Evolutionary conservation across 2,329 filamentous ascomycete species (phyloP), one percentile per base, ranked within the genome.

Genomic region (Rutstroemia sp.): DNA sequence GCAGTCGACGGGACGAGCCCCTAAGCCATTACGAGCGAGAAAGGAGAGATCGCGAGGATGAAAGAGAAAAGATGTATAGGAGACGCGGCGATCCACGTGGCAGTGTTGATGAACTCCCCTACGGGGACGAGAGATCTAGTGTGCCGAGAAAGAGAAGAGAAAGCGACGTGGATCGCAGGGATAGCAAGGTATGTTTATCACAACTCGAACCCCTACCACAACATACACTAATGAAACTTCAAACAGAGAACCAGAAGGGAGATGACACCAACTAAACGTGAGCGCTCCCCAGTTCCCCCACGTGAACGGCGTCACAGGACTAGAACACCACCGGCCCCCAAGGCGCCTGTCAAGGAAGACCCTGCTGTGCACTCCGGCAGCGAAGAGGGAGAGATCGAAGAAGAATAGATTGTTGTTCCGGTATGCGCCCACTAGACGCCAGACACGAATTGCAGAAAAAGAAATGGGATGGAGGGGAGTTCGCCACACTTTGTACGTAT

Each of bases 311-410:
- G 75, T 68, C 75, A 77, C 67, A 80, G 78, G 69, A 79, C 78
- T 70, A 84, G 77, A 71, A 80, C 80, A 50, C 79, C 81, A 44
- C 75, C 76, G 46, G 57, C 62, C 25, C 63, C 70, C 25, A 57
- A 67, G 44, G 19, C 42, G 19, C 61, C 62, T 39, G 59, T 69
- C 53, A 75, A 75, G 66, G 75, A 77, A 59, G 77, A 77, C 51
- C 74, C 73, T 61, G 72, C 73, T 5, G 63, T 71, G 38, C 68
- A 69, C 67, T 92, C 88, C 58, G 94, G 94, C 53, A 96, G 92
- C 68, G 94, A 99, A 74, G 94, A 99, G 73, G 94, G 94, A 52
- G 94, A 99, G 75, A 97, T 99, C 65, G 94, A 96, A 73, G 92
- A 97, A 76, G 81, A 84, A 64, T 83, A 62, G 58, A 42, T n/a